Conservation (phyloP, 371 early-diverging fungal species). For the Saksenaea oblongispora region DNA sequence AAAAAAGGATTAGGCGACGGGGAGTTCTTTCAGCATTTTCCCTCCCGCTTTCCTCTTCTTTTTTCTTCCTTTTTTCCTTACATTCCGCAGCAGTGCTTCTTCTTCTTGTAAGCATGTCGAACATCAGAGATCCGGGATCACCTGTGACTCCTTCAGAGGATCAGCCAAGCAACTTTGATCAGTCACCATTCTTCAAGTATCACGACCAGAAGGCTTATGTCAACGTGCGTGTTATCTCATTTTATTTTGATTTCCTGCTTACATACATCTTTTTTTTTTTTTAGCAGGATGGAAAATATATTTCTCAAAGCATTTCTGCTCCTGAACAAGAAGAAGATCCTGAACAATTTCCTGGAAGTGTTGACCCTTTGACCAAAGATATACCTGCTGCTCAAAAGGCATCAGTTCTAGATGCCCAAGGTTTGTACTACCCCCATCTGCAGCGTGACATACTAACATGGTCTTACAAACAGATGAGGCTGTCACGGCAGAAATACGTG, state of each 20-base stretch:
- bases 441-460: background rate
- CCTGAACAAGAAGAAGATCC: background rate
- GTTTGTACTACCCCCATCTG: background rate
- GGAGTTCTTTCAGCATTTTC: background rate
- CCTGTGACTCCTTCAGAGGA: background rate
- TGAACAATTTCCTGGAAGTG: background rate
- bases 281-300: conserved; percentile 50
- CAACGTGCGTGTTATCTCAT: conserved; percentile 29
- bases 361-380: background rate
- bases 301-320: conserved; percentile 31
- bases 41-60: background rate
- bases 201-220: conserved; percentile 44
- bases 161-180: conserved; percentile 13
- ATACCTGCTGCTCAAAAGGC: background rate
- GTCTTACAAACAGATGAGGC: conserved; percentile 38
- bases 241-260: background rate
- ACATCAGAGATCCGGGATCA: background rate
- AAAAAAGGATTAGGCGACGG: background rate
- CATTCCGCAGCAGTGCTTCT: conserved; percentile 1
- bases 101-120: background rate
- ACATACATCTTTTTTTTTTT: background rate
- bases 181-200: conserved; percentile 48
- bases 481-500: conserved; percentile 55
- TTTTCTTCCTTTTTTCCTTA: background rate
- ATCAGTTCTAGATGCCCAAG: conserved; percentile 1